phyloP scores from a whole-genome alignment of 129 eudicot species.

The Sambucus nigra region DNA sequence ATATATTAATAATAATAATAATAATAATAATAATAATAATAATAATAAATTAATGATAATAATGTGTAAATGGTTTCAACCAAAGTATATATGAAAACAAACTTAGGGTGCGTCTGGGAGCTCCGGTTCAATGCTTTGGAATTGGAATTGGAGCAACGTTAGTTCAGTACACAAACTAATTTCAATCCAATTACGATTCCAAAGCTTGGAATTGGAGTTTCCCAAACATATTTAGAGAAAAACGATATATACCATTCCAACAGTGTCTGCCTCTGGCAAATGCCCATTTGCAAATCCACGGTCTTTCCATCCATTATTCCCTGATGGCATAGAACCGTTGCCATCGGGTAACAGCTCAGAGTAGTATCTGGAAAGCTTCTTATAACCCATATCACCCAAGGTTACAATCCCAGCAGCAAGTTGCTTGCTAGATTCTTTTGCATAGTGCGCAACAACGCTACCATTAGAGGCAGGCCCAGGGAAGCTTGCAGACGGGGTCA shows the following conservation, averaged over 20 bases:
- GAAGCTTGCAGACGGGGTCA: slow-evolving; percentile 47
- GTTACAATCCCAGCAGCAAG: slow-evolving; percentile 87
- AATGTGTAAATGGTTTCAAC: too few species aligned
- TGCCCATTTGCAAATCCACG: slow-evolving; percentile 42
- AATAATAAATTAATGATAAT: too few species aligned
- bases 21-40: too few species aligned
- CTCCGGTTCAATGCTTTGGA: too few species aligned
- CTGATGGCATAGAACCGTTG: slow-evolving; percentile 30
- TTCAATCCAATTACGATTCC: too few species aligned
- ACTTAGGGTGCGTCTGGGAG: too few species aligned
- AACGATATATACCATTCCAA: slow-evolving; percentile 64
- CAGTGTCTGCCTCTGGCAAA: slow-evolving; percentile 45
- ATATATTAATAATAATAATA: too few species aligned
- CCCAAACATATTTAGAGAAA: background rate
- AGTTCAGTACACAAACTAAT: too few species aligned
- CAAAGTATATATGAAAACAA: too few species aligned
- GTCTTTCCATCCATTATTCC: slow-evolving; percentile 28
- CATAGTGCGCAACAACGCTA: slow-evolving; percentile 79
- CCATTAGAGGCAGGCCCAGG: slow-evolving; percentile 48
- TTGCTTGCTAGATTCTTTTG: slow-evolving; percentile 87
- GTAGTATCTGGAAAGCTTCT: slow-evolving; percentile 73
- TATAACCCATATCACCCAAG: slow-evolving; percentile 77
- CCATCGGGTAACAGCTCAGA: slow-evolving; percentile 65
- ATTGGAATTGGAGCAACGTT: too few species aligned
- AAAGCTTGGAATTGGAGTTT: too few species aligned